A percentile compares a stretch with the other conserved stretches of the same genome.
Conservation (phyloP, 108 stramenopile species). For the Phaeodactylum tricornutum region DNA sequence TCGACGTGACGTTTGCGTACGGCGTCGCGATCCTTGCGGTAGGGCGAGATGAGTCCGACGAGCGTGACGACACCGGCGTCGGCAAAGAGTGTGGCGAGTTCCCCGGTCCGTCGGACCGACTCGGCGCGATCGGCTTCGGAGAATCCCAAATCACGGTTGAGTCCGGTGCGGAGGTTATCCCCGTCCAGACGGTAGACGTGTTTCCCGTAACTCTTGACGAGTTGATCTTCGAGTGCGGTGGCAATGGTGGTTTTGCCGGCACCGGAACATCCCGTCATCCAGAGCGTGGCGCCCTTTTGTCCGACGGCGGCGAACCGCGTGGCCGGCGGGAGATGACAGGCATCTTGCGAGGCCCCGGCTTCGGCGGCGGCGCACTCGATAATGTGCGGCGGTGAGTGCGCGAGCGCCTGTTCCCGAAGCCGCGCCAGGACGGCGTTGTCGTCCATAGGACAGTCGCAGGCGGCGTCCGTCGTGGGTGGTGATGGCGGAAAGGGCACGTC, state of each 20-base stretch:
- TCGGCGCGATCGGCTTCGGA: slow-evolving; percentile 92
- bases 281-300: slow-evolving; percentile 97
- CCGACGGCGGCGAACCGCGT: slow-evolving; percentile 82
- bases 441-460: slow-evolving; percentile 1
- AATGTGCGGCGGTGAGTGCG: slow-evolving; percentile 89
- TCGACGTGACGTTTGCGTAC: slow-evolving; percentile 94
- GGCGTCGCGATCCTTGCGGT: slow-evolving; percentile 85
- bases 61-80: slow-evolving; percentile 95
- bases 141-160: slow-evolving; percentile 95
- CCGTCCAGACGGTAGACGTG: slow-evolving; percentile 97
- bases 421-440: slow-evolving; percentile 40
- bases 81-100: slow-evolving; percentile 91
- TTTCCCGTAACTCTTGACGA: slow-evolving; percentile 90
- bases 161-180: slow-evolving; percentile 92
- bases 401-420: slow-evolving; percentile 67
- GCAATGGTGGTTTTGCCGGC: slow-evolving; percentile 98
- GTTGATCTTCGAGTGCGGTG: slow-evolving; percentile 89
- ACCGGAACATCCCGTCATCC: slow-evolving; percentile 97
- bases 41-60: slow-evolving; percentile 93
- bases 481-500: not conserved
- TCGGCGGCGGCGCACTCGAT: slow-evolving; percentile 92
- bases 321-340: slow-evolving; percentile 85
- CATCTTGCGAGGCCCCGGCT: slow-evolving; percentile 82
- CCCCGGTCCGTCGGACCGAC: slow-evolving; percentile 91
- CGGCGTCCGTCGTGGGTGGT: not conserved